Evolutionary conservation across 768 basidiomycete genomes (phyloP), one percentile per base, ranked within the genome.

Genomic region (Mycena vitilis): DNA sequence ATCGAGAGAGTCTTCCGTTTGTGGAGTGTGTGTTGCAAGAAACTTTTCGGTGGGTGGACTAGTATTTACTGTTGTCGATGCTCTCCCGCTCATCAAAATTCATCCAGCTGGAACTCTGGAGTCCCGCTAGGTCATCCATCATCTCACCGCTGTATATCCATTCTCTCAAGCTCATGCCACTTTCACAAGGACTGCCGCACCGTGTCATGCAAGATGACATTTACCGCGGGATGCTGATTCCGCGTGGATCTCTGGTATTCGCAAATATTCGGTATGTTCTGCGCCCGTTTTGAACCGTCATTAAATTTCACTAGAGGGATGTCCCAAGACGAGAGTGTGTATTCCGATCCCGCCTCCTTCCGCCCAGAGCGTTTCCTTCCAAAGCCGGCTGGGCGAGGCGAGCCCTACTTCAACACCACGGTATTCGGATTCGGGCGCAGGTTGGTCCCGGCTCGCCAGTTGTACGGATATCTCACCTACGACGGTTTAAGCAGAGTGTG

Each of bases 221-320:
- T 4, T 83, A 83, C 64, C 65, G 73, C 3, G 81, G 80, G 2
- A 78, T 80, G 65, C 60, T 73, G 68, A 83, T 83, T 38, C 82
- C 81, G 3, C 73, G 70, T 30, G 75, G 74, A 9, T 60, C 76
- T 2, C 55, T 74, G 5, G 64, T 78, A 44, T 72, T 77, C 52
- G 65, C 75, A 2, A 78, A 78, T 63, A 47, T 71, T 36, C 67
- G 70, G 77, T 75, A 62, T 12, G 6, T 45, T 54, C 7, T 12
- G 58, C 11, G 47, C 18, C 22, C 7, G 36, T 16, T 36, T 53
- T 52, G 69, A 13, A 37, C 38, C 30, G n/a, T 18, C 34, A 23
- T 37, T 30, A 18, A 48, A 37, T 34, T 34, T 53, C 22, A 25
- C 20, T 42, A 75, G 76, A 72, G 76, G 71, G 20, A 76, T 78